Evolutionary conservation across 148 eudicot species (phyloP).

Genomic region (Limonium bicolor): DNA sequence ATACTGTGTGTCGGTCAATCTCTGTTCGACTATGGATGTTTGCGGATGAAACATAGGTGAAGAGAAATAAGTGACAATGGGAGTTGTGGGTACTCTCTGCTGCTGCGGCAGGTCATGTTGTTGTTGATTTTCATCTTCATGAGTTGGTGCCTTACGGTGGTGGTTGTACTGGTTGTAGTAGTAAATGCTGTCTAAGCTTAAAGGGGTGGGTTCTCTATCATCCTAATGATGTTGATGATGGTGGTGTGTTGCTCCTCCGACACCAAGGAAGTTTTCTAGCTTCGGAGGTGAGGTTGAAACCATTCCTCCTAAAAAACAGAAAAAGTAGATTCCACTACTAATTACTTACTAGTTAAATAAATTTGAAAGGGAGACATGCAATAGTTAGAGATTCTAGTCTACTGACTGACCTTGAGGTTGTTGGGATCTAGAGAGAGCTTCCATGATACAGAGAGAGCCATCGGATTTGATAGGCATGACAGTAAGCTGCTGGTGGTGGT

Average conservation of each 20-base stretch:
- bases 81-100: no score
- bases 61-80: no score
- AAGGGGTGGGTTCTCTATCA: constrained; percentile 19
- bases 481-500: constrained; percentile 26
- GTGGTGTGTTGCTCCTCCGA: constrained; percentile 38
- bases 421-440: constrained; percentile 20
- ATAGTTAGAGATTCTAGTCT: not conserved
- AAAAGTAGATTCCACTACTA: not conserved
- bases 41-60: no score
- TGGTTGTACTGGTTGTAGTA: no score
- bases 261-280: constrained; percentile 76
- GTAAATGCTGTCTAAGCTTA: constrained; percentile 40
- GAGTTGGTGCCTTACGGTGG: no score
- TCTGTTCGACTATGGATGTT: no score
- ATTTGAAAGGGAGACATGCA: not conserved
- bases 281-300: constrained; percentile 46
- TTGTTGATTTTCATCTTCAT: no score
- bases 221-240: constrained; percentile 21
- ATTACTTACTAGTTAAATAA: not conserved
- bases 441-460: constrained; percentile 76
- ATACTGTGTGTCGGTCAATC: no score
- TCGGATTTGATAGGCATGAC: constrained; percentile 89
- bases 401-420: constrained; percentile 7
- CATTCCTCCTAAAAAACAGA: constrained; percentile 21
- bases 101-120: no score